Evolutionary conservation across 345 rosid species (phyloP), one percentile per base, ranked within the genome.

Genomic region (Erodium maritimum): DNA sequence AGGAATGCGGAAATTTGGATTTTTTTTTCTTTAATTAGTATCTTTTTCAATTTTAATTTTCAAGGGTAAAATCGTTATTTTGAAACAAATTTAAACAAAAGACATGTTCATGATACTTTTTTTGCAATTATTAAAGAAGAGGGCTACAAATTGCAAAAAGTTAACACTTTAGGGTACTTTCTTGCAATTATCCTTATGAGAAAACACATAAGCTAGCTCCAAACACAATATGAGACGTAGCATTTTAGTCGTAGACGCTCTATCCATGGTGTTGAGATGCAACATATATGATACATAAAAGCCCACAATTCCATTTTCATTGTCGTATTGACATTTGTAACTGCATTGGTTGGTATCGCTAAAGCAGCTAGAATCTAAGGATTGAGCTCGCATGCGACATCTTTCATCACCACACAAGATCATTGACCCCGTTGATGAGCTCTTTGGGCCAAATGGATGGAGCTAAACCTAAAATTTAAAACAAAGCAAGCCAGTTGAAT

Each of bases 271-370:
- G 50, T 79, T 71, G 21, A 89, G 74, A 22, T 79, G 87, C 69
- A 93, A 66, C 66, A 79, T 51, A 73, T 93, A 97, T 3, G 82
- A 61, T 34, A 90, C 88, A 60, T 90, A 93, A 65, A 83, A 85
- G 55, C 99, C 99, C 0, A 95, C 80, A 13, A 95, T 87, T 16
- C 95, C 95, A 68, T 97, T 90, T 24, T 97, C 99, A 75, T 93
- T 97, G n/a, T 91, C 97, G 46, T 93, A 93, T 53, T 87, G 97
- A 66, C 90, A 90, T 1, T 84, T 69, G 63, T 93, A 93, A 77
- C 84, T 72, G 51, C 99, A 93, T 46, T 69, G 85, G 42, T 87
- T 82, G 65, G 48, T 76, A 75, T 76, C 78, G 56, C 78, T 59
- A 50, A 84, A 71, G 77, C 99, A 93, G 14, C 74, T 70, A 50